Evolutionary conservation across 768 basidiomycete genomes (phyloP).

Genomic region (Cyclocybe cylindracea): DNA sequence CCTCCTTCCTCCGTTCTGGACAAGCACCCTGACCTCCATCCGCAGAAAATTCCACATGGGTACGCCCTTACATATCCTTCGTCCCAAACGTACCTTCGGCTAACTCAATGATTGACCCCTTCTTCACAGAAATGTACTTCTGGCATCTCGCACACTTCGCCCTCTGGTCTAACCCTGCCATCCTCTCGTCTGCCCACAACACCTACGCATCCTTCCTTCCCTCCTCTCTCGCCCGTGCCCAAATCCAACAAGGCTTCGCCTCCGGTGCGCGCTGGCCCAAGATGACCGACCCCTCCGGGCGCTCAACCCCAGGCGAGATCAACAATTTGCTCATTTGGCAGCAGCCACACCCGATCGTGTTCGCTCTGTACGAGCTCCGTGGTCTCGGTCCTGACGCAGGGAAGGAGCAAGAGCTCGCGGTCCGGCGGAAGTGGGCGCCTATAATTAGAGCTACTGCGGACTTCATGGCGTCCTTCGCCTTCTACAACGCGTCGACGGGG

Average conservation of each 20-base stretch:
- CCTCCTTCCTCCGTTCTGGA: not conserved
- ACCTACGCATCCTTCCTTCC: conserved; percentile 51
- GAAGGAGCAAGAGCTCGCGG: conserved; percentile 13
- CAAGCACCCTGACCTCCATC: not conserved
- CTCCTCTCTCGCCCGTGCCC: conserved; percentile 44
- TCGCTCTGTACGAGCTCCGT: conserved; percentile 60
- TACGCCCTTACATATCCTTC: not conserved
- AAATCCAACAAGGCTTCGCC: conserved; percentile 47
- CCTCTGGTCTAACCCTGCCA: conserved; percentile 60
- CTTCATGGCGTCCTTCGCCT: conserved; percentile 62
- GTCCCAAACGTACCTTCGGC: too few species aligned
- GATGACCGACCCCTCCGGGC: conserved; percentile 62
- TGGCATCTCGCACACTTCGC: conserved; percentile 64
- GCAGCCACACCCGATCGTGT: conserved; percentile 59
- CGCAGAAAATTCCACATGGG: conserved; percentile 16
- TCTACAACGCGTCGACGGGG: conserved; percentile 45
- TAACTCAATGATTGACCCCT: not conserved
- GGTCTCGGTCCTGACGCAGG: conserved; percentile 29
- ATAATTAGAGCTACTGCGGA: conserved; percentile 56
- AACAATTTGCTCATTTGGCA: conserved; percentile 68
- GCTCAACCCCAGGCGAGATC: conserved; percentile 59
- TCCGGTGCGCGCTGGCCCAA: conserved; percentile 65
- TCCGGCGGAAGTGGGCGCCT: conserved; percentile 50
- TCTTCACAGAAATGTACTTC: conserved; percentile 47
- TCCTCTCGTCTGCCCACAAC: conserved; percentile 44